Base-by-base conservation (phyloP, 805 yeast genomes). In the Kazachstania kunashirensis region DNA sequence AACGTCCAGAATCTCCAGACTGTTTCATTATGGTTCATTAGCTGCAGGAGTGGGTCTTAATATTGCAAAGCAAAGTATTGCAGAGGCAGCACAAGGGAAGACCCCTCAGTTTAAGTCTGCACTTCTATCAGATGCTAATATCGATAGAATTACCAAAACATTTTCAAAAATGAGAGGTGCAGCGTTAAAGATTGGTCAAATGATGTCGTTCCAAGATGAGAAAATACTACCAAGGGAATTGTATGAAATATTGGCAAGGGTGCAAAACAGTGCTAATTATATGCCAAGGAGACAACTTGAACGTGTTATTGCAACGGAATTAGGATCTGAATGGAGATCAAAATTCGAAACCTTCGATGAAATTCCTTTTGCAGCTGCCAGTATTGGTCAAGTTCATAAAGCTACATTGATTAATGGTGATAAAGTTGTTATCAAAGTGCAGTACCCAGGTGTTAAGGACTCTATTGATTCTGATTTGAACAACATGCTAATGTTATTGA, bases 81-180 rank as follows among this genome's bases (percentile, higher is more conserved):
- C 77, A 41, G 75, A 86, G 29, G 69, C 76, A 37, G 79, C 82
- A 0, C 55, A 67, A 16, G 80, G 81, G 2, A 56, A 66, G 13
- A 49, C 65, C 0, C 67, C 78, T 6, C 59, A 71, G 24, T 55
- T 78, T 57, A 73, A 72, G 42, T 66, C 73, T 2, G 55, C 85
- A 30, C 65, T 94, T 2, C 66, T 92, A 48, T 79, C 84, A 3
- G 88, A 94, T 6, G 71, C 73, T 13, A 92, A 89, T 57, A 77
- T 92, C 29, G 95, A 89, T 50, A 61, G 94, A 36, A 75, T 92
- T 66, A 94, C 95, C 10, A 77, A 75, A 49, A 86, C 85, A 57
- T 76, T 92, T 49, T 75, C 92, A 35, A 77, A 84, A 53, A 92
- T 92, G 98, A 73, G 98, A 53, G 98, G 98, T n/a, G 98, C 97